Base-by-base conservation (phyloP, 225 moss, liverwort and hornwort species). In the Sphagnum contortum region DNA sequence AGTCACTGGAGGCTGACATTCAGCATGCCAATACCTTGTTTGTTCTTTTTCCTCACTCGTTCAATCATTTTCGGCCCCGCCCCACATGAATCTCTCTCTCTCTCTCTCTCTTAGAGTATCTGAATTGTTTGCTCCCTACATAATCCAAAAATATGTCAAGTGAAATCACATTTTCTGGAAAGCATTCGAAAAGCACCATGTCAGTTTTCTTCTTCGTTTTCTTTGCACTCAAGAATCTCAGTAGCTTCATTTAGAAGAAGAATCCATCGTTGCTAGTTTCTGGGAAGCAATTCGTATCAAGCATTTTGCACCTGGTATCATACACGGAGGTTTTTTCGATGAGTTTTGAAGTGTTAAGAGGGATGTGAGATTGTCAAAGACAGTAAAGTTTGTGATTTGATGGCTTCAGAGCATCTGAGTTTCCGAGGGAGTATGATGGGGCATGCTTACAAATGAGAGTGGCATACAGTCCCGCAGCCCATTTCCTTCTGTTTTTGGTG, bases 1-100 rank as follows among this genome's bases (percentile, higher is more conserved):
- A 74, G 50, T 57, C 69, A 8, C 64, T 74, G 68, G 74, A 74
- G 74, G 74, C 74, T 57, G 74, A 74, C 68, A 74, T 74, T 74
- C 74, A 74, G 47, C 74, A 74, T 69, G 74, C 74, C 51, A 74
- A 74, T 49, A 74, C 74, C 45, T 59, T 74, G 74, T 74, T 64
- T 68, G 74, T 58, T n/a, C n/a, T 47, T 29, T 29, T 29, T 29
- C 29, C 29, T 29, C 29, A 29, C 29, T 29, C 29, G 29, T 29
- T 29, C 29, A 29, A 29, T 29, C 29, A 29, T 29, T 29, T 29
- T 29, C 29, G 29, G 29, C 29, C 29, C 1, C 29, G 29, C 1
- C 29, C 29, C 29, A 29, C 29, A 29, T 29, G 29, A 29, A 29
- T 29, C 6, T 63, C 7, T 54, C n/a, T 12, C 47, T 10, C 9